A percentile compares a stretch with the other conserved stretches of the same genome.
phyloP scores from a whole-genome alignment of 1,284 basidiomycete genomes.

The Trichosporon ovoides region DNA sequence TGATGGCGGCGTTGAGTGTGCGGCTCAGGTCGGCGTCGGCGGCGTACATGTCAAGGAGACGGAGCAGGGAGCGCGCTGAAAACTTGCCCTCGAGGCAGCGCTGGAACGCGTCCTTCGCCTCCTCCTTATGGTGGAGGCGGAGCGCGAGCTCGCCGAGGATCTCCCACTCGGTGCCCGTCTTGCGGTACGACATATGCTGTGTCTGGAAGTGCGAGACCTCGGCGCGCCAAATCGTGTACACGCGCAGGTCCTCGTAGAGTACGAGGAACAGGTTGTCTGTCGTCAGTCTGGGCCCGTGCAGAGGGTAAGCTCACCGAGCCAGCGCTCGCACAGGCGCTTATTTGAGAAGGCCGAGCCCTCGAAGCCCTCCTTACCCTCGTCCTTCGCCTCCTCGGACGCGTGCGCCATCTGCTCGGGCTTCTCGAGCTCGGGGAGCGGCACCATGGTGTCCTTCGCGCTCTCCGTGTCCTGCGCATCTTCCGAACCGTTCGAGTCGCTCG shows the following conservation, averaged over 20 bases:
- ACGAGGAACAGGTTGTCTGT: slow-evolving; percentile 93
- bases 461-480: slow-evolving; percentile 13
- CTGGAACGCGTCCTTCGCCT: slow-evolving; percentile 95
- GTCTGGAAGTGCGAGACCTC: slow-evolving; percentile 99
- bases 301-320: slow-evolving; percentile 59
- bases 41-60: slow-evolving; percentile 88
- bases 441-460: slow-evolving; percentile 18
- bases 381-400: slow-evolving; percentile 46
- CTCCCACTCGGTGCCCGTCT: slow-evolving; percentile 97
- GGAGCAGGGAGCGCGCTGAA: slow-evolving; percentile 83
- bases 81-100: slow-evolving; percentile 86
- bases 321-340: slow-evolving; percentile 93
- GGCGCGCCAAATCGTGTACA: slow-evolving; percentile 98
- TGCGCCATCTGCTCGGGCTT: slow-evolving; percentile 46
- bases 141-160: slow-evolving; percentile 91
- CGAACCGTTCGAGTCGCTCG: slow-evolving; percentile 41
- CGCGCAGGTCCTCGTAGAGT: slow-evolving; percentile 94
- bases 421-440: slow-evolving; percentile 39
- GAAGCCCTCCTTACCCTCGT: slow-evolving; percentile 23
- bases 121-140: slow-evolving; percentile 91
- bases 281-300: not conserved
- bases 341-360: slow-evolving; percentile 85
- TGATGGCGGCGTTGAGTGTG: slow-evolving; percentile 82
- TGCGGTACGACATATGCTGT: slow-evolving; percentile 89
- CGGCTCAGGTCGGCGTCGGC: slow-evolving; percentile 89